A percentile compares a stretch with the other conserved stretches of the same genome.
phyloP scores from a whole-genome alignment of 495 filamentous ascomycete species.

The Pyrenula massariospora region DNA sequence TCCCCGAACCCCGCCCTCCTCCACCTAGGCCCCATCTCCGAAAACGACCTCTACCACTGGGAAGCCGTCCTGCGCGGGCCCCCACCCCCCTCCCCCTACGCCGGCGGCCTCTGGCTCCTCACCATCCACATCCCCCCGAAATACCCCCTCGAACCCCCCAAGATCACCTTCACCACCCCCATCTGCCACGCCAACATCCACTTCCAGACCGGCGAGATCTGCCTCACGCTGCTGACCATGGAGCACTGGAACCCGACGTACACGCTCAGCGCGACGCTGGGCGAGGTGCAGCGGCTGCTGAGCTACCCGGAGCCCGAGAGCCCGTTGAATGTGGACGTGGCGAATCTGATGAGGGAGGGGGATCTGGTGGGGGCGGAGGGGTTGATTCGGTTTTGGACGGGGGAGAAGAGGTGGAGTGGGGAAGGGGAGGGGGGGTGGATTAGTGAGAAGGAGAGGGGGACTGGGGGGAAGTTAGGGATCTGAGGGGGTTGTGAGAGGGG shows the following conservation, averaged over 20 bases:
- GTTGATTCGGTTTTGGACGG: slow-evolving; percentile 71
- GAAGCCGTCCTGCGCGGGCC: slow-evolving; percentile 65
- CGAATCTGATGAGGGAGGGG: slow-evolving; percentile 59
- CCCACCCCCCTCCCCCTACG: not conserved
- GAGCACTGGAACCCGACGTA: slow-evolving; percentile 77
- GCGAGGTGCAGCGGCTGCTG: slow-evolving; percentile 67
- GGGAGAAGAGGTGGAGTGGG: slow-evolving; percentile 33
- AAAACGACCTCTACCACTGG: slow-evolving; percentile 65
- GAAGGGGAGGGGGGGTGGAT: slow-evolving; percentile 1
- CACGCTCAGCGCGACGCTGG: slow-evolving; percentile 64
- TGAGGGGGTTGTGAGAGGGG: not conserved
- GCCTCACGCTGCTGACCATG: slow-evolving; percentile 71
- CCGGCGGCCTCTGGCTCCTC: slow-evolving; percentile 74
- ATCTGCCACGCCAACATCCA: slow-evolving; percentile 81
- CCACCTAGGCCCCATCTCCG: slow-evolving; percentile 54
- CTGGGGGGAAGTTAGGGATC: not conserved
- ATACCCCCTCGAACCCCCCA: slow-evolving; percentile 71
- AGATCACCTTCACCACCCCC: slow-evolving; percentile 64
- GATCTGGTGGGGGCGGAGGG: slow-evolving; percentile 68
- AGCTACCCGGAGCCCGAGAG: slow-evolving; percentile 66
- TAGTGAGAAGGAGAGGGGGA: not conserved
- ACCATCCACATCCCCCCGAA: slow-evolving; percentile 59
- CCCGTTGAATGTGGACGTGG: slow-evolving; percentile 84
- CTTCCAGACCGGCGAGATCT: slow-evolving; percentile 79
- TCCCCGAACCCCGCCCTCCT: slow-evolving; percentile 42